phyloP scores from a whole-genome alignment of 768 basidiomycete genomes.

The Gautieria morchelliformis region DNA sequence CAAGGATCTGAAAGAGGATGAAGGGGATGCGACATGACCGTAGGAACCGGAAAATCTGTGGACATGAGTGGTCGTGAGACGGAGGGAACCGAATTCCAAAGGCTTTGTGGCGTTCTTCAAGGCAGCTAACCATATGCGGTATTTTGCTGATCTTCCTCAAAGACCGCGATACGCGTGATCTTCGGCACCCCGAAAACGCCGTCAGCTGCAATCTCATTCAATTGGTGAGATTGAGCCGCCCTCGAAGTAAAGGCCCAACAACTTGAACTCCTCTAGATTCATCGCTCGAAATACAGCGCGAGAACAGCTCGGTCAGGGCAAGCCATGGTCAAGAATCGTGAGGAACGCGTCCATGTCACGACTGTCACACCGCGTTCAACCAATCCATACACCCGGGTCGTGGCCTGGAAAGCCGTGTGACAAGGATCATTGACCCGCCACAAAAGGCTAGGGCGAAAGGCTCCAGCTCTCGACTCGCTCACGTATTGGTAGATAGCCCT shows the following conservation, averaged over 20 bases:
- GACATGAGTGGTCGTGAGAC: background rate
- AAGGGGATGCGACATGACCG: background rate
- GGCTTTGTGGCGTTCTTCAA: constrained; percentile 6
- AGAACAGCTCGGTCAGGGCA: too few species aligned
- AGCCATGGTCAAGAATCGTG: too few species aligned
- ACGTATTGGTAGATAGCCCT: too few species aligned
- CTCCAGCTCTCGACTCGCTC: too few species aligned
- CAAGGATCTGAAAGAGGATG: background rate
- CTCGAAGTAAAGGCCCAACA: too few species aligned
- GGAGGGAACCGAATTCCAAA: background rate
- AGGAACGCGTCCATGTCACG: background rate
- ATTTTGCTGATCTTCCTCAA: background rate
- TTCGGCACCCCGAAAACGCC: background rate
- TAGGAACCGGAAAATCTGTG: background rate
- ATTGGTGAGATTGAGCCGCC: background rate
- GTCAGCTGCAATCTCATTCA: background rate
- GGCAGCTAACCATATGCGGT: background rate
- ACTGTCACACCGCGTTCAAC: background rate
- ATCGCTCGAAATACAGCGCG: too few species aligned
- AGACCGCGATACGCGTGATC: background rate
- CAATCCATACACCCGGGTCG: background rate
- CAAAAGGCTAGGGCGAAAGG: background rate
- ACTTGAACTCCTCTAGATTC: too few species aligned
- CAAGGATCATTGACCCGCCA: background rate
- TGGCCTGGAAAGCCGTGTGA: background rate